These are phyloP conservation scores for Zychaea mexicana DNA, from an alignment of 371 early-diverging fungal species.

Conservation along the genomic window DNA sequence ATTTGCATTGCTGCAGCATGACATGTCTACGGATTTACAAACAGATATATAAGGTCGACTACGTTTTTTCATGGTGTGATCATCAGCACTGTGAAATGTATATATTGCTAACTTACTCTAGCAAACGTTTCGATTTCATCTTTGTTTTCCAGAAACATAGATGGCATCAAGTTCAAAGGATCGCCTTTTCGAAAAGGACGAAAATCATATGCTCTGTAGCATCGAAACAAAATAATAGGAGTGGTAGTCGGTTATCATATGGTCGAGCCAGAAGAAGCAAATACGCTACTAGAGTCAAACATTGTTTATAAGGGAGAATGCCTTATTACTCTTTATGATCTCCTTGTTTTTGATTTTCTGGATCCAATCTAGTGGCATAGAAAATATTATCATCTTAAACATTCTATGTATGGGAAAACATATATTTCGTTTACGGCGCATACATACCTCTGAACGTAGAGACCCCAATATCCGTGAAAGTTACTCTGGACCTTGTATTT, in stretches of 20 bases:
- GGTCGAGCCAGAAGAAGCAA: too few relatives aligned
- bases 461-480: constrained; percentile 6
- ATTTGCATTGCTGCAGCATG: constrained; percentile 12
- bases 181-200: constrained; percentile 47
- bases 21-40: constrained; percentile 24
- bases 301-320: not conserved
- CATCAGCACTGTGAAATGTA: not conserved
- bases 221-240: not conserved
- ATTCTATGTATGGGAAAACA: not conserved
- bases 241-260: too few relatives aligned
- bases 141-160: constrained; percentile 4
- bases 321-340: constrained; percentile 47
- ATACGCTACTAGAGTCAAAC: not conserved
- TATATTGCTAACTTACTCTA: constrained; percentile 8
- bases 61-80: too few relatives aligned
- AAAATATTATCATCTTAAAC: not conserved
- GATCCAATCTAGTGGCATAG: constrained; percentile 27
- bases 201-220: constrained; percentile 61
- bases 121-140: constrained; percentile 13
- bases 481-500: not conserved
- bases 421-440: not conserved
- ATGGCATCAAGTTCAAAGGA: constrained; percentile 27
- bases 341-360: constrained; percentile 35
- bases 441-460: constrained; percentile 5
- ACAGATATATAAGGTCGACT: not conserved